These are phyloP conservation scores for Selaginella moellendorffii DNA, from an alignment of 75 land plant genomes.

Conservation along the genomic window DNA sequence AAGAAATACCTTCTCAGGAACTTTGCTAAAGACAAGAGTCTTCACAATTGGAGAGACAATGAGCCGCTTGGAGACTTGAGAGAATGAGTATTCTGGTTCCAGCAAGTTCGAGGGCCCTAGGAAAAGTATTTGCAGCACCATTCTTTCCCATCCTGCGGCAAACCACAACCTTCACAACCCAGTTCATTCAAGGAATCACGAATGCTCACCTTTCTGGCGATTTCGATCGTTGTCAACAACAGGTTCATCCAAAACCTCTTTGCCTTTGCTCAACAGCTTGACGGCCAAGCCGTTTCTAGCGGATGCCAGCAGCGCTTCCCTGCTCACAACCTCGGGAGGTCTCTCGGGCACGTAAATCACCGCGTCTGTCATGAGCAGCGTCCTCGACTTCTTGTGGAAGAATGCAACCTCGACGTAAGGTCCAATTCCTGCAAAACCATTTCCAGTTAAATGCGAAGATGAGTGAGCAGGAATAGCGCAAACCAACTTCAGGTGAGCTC, in stretches of 20 bases:
- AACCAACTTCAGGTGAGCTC: slow-evolving; percentile 96
- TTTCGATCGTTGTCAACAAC: slow-evolving; percentile 62
- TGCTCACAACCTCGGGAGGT: slow-evolving; percentile 81
- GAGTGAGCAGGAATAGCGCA: background rate
- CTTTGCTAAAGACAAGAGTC: slow-evolving; percentile 92
- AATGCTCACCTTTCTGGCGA: slow-evolving; percentile 55
- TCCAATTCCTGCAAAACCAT: slow-evolving; percentile 57
- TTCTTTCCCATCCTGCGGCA: slow-evolving; percentile 92
- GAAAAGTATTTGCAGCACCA: slow-evolving; percentile 95
- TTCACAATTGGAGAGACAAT: slow-evolving; percentile 97
- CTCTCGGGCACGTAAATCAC: slow-evolving; percentile 82
- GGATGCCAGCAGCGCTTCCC: slow-evolving; percentile 61
- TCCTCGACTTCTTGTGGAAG: slow-evolving; percentile 69
- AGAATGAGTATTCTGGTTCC: slow-evolving; percentile 74
- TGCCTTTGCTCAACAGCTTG: slow-evolving; percentile 78
- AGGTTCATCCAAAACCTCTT: slow-evolving; percentile 64
- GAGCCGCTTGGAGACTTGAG: slow-evolving; percentile 89
- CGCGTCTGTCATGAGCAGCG: slow-evolving; percentile 89
- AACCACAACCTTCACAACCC: background rate
- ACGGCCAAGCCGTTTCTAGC: slow-evolving; percentile 97
- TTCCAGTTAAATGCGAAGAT: background rate
- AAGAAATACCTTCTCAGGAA: slow-evolving; percentile 73
- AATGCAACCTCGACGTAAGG: slow-evolving; percentile 99
- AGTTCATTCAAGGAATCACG: background rate
- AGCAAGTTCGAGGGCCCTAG: slow-evolving; percentile 89